These are phyloP conservation scores for Entomortierella lignicola DNA, from an alignment of 192 early-diverging fungal genomes.

Conservation along the genomic window DNA sequence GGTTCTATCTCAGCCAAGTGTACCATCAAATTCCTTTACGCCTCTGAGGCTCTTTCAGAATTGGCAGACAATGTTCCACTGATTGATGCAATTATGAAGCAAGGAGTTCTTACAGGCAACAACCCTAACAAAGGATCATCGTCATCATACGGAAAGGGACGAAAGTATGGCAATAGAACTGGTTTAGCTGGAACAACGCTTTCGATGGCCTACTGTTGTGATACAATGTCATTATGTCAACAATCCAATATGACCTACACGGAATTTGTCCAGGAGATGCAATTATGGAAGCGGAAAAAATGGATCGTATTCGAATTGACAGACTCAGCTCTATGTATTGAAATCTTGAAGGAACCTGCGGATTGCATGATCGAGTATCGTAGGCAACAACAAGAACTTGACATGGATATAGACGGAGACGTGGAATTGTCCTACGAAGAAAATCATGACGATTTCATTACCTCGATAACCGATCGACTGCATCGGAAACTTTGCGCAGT, in stretches of 20 bases:
- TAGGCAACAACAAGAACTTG: neutral
- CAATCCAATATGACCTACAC: constrained; percentile 15
- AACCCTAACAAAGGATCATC: constrained; percentile 6
- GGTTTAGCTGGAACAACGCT: constrained; percentile 35
- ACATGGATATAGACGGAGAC: constrained; percentile 9
- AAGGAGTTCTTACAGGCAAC: constrained; percentile 40
- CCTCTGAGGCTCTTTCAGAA: constrained; percentile 18
- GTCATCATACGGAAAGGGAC: constrained; percentile 18
- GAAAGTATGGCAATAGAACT: constrained; percentile 7
- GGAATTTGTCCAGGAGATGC: constrained; percentile 37
- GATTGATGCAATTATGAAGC: constrained; percentile 31
- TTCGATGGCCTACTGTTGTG: constrained; percentile 40
- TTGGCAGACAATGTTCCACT: constrained; percentile 14
- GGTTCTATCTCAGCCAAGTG: constrained; percentile 46
- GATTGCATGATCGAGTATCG: constrained; percentile 26
- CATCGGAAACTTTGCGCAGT: constrained; percentile 48
- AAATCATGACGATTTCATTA: constrained; percentile 38
- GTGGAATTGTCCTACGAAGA: constrained; percentile 22
- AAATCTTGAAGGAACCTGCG: constrained; percentile 30
- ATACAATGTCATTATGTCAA: constrained; percentile 41
- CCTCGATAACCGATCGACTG: constrained; percentile 25
- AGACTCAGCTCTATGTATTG: constrained; percentile 33
- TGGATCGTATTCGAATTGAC: constrained; percentile 48
- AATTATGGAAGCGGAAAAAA: constrained; percentile 47
- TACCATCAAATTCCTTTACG: constrained; percentile 43